Evolutionary conservation across 352 stramenopile genomes (phyloP).

Genomic region (Pythium graminicola): DNA sequence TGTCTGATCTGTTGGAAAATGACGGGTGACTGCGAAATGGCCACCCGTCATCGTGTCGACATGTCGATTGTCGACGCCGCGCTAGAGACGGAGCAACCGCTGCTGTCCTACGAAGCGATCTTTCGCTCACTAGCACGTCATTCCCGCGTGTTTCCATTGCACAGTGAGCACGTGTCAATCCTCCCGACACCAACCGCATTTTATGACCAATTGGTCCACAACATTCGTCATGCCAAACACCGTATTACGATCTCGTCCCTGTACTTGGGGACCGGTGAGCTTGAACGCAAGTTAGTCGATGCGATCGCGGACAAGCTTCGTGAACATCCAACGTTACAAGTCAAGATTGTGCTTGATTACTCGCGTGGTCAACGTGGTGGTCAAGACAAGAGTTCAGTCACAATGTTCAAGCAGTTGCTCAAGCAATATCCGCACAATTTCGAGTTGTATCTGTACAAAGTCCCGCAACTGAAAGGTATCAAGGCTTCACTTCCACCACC

Average conservation of each 20-base stretch:
- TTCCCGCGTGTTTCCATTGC: constrained; percentile 56
- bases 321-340: constrained; percentile 39
- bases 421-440: constrained; percentile 45
- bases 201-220: constrained; percentile 53
- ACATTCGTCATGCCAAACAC: constrained; percentile 41
- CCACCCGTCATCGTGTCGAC: not conserved
- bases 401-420: constrained; percentile 46
- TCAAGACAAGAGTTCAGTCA: constrained; percentile 43
- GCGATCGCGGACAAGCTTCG: constrained; percentile 32
- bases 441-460: constrained; percentile 57
- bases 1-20: no score
- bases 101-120: constrained; percentile 28
- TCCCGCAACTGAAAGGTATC: constrained; percentile 58
- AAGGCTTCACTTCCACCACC: constrained; percentile 55
- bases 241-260: constrained; percentile 62
- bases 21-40: no score
- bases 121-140: constrained; percentile 46
- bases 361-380: constrained; percentile 55
- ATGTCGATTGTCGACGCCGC: constrained; percentile 1
- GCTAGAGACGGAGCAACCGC: not conserved
- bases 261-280: constrained; percentile 58
- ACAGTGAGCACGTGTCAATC: constrained; percentile 41
- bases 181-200: constrained; percentile 48
- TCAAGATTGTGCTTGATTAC: constrained; percentile 66
- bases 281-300: constrained; percentile 43